Evolutionary conservation across 2,329 filamentous ascomycete genomes (phyloP).

Genomic region (Botryotinia globosa): DNA sequence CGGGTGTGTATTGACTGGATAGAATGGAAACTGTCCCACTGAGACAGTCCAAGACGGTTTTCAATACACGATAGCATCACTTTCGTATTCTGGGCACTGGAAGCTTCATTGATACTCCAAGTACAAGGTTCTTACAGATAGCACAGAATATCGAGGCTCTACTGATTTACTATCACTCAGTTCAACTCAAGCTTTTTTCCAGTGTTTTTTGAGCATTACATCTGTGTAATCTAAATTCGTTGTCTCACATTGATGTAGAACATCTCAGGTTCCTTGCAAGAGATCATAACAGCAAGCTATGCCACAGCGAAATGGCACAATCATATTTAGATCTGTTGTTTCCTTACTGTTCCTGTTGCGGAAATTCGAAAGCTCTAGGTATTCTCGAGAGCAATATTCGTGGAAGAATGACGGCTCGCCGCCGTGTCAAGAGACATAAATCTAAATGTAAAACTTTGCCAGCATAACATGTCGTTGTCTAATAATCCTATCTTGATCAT

Average conservation of each 20-base stretch:
- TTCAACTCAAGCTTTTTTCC: neutral
- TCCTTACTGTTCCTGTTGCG: neutral
- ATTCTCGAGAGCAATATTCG: neutral
- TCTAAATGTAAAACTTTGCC: neutral
- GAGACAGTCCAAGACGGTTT: neutral
- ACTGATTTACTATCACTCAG: neutral
- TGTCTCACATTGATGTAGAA: neutral
- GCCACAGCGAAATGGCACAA: rapidly evolving
- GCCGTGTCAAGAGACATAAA: neutral
- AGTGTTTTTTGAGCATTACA: neutral
- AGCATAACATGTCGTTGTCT: rapidly evolving
- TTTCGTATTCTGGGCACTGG: neutral
- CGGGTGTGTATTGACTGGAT: neutral
- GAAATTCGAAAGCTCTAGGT: neutral
- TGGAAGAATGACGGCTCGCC: neutral
- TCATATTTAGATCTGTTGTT: too few species aligned
- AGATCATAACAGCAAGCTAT: rapidly evolving
- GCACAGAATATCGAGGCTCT: neutral
- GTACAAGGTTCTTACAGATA: neutral
- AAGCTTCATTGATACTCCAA: neutral
- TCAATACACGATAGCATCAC: neutral
- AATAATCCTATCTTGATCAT: neutral
- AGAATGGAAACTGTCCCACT: too few species aligned
- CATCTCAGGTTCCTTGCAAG: rapidly evolving
- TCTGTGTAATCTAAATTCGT: neutral